phyloP scores from a whole-genome alignment of 1,284 basidiomycete species.

The Gomphus bonarii region DNA sequence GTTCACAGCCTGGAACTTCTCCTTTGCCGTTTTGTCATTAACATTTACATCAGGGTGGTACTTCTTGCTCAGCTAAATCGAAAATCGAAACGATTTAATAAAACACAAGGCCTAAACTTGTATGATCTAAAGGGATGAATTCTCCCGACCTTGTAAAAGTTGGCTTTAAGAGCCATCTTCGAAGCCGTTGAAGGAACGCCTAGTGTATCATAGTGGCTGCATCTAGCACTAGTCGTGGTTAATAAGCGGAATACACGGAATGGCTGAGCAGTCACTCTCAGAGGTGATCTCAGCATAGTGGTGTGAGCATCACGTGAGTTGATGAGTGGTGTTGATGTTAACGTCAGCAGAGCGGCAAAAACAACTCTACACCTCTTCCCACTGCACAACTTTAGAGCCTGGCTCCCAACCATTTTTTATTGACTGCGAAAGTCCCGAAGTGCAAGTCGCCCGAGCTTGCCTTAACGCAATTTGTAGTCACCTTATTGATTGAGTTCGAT shows the following conservation, averaged over 20 bases:
- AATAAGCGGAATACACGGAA: background rate
- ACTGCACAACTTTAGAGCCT: too few relatives aligned
- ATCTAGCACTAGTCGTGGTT: background rate
- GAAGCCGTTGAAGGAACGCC: conserved; percentile 31
- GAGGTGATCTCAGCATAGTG: background rate
- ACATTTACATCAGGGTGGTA: conserved; percentile 36
- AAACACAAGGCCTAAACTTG: background rate
- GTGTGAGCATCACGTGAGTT: background rate
- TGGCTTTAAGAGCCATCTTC: conserved; percentile 39
- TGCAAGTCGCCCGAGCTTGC: too few relatives aligned
- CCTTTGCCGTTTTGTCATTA: conserved; percentile 27
- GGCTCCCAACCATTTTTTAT: too few relatives aligned
- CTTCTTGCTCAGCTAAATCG: conserved; percentile 35
- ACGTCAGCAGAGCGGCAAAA: too few relatives aligned
- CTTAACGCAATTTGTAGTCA: too few relatives aligned
- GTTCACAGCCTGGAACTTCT: conserved; percentile 36
- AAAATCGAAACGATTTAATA: background rate
- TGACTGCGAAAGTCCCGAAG: too few relatives aligned
- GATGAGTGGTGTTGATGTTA: background rate
- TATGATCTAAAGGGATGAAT: background rate
- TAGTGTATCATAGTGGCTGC: conserved; percentile 32
- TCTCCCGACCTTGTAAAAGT: conserved; percentile 32
- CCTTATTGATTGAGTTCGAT: too few relatives aligned
- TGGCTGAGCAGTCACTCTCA: background rate
- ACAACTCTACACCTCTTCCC: too few relatives aligned